These are phyloP conservation scores for Sanghuangporus weigelae DNA, from an alignment of 1,284 basidiomycete species.

Conservation along the genomic window DNA sequence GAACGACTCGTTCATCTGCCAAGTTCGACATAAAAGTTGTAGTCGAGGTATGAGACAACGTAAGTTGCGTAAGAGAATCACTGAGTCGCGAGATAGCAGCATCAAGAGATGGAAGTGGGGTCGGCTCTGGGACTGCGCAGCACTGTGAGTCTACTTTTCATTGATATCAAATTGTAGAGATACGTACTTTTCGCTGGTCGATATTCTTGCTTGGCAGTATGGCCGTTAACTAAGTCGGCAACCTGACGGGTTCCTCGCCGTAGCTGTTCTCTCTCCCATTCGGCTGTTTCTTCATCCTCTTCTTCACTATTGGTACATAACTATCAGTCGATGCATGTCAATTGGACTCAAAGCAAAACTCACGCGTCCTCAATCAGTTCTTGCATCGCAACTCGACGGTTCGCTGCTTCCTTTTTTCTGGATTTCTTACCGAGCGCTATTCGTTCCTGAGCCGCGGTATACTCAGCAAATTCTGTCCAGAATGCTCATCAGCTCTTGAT, in stretches of 20 bases:
- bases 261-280: slow-evolving; percentile 90
- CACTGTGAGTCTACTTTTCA: slow-evolving; percentile 18
- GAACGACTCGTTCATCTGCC: slow-evolving; percentile 60
- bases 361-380: slow-evolving; percentile 87
- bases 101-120: slow-evolving; percentile 52
- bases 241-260: slow-evolving; percentile 61
- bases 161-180: neutral
- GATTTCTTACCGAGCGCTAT: slow-evolving; percentile 86
- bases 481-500: slow-evolving; percentile 7
- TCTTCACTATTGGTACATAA: slow-evolving; percentile 50
- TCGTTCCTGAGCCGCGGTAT: slow-evolving; percentile 82
- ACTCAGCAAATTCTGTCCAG: slow-evolving; percentile 76
- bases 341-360: slow-evolving; percentile 27
- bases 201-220: slow-evolving; percentile 52
- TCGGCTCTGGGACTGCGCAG: slow-evolving; percentile 52
- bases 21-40: slow-evolving; percentile 57
- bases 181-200: slow-evolving; percentile 69
- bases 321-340: slow-evolving; percentile 17
- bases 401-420: slow-evolving; percentile 67
- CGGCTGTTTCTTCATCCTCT: slow-evolving; percentile 81
- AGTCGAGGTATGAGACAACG: slow-evolving; percentile 65
- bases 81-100: slow-evolving; percentile 54
- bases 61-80: slow-evolving; percentile 61
- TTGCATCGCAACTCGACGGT: slow-evolving; percentile 70
- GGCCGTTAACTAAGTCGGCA: slow-evolving; percentile 28